phyloP scores from a whole-genome alignment of 208 protist genomes.

The Crithidia expoeki region DNA sequence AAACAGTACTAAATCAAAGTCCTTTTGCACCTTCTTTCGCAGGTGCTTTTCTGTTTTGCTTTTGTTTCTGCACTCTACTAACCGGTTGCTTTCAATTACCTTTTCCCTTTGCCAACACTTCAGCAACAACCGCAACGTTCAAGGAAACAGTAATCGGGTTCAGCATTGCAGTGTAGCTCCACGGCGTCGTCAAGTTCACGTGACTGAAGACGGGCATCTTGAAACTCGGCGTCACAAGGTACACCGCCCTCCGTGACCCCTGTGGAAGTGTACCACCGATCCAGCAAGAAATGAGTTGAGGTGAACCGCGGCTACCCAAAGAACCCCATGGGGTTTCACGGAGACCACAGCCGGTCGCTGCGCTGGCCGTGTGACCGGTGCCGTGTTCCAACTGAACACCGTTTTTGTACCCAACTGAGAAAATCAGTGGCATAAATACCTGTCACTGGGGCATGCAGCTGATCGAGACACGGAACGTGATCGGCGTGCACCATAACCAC shows the following conservation, averaged over 20 bases:
- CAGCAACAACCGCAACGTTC: too few relatives aligned
- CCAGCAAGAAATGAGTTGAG: conserved; percentile 51
- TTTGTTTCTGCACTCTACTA: too few relatives aligned
- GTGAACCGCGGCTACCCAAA: conserved; percentile 56
- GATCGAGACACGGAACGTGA: conserved; percentile 31
- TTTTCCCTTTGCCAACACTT: too few relatives aligned
- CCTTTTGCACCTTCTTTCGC: too few relatives aligned
- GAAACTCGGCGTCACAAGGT: conserved; percentile 48
- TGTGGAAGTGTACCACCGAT: conserved; percentile 43
- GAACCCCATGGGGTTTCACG: conserved; percentile 62
- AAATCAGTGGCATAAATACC: conserved; percentile 39
- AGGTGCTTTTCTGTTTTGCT: too few relatives aligned
- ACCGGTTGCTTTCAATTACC: too few relatives aligned
- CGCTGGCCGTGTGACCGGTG: conserved; percentile 61
- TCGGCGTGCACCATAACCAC: conserved; percentile 33
- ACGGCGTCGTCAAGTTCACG: conserved; percentile 50
- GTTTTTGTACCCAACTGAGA: conserved; percentile 36
- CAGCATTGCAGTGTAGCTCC: conserved; percentile 33
- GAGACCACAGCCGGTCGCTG: conserved; percentile 67
- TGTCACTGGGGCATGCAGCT: conserved; percentile 58
- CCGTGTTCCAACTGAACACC: conserved; percentile 50
- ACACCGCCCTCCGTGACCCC: conserved; percentile 58
- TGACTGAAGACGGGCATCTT: conserved; percentile 44
- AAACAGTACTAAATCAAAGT: too few relatives aligned
- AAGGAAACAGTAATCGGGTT: conserved; percentile 27